Percentiles rank a stretch among this genome's conserved stretches.
phyloP scores from a whole-genome alignment of 2,329 filamentous ascomycete species.

The Didymella pinodella region DNA sequence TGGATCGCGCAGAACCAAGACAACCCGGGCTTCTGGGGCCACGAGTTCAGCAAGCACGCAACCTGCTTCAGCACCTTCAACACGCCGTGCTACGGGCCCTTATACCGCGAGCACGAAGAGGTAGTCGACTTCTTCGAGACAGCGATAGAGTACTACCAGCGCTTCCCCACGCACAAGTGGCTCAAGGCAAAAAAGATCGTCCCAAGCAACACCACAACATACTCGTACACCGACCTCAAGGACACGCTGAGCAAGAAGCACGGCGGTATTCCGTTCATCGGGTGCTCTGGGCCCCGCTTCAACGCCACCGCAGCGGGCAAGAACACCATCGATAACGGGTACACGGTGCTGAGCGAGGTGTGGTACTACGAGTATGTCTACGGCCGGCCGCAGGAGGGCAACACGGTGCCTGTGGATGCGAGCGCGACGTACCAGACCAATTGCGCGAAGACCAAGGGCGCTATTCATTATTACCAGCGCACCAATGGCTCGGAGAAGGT shows the following conservation, averaged over 20 bases:
- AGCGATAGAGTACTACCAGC: slow-evolving; percentile 64
- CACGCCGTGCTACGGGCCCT: slow-evolving; percentile 68
- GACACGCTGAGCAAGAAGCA: slow-evolving; percentile 59
- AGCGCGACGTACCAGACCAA: slow-evolving; percentile 58
- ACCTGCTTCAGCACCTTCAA: slow-evolving; percentile 74
- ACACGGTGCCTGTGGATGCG: slow-evolving; percentile 59
- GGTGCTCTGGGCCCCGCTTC: slow-evolving; percentile 67
- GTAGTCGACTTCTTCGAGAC: slow-evolving; percentile 71
- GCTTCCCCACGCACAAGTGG: slow-evolving; percentile 68
- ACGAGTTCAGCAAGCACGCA: slow-evolving; percentile 73
- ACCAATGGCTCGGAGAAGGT: slow-evolving; percentile 51
- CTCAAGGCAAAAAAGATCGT: slow-evolving; percentile 62
- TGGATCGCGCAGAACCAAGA: slow-evolving; percentile 67
- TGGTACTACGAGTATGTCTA: slow-evolving; percentile 72
- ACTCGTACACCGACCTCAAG: slow-evolving; percentile 63
- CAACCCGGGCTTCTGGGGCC: slow-evolving; percentile 69
- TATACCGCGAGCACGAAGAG: slow-evolving; percentile 64
- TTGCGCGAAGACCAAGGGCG: slow-evolving; percentile 63
- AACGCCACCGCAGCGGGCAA: slow-evolving; percentile 67
- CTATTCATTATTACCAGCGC: slow-evolving; percentile 64
- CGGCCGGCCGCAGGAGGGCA: slow-evolving; percentile 63
- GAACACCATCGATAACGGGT: slow-evolving; percentile 63
- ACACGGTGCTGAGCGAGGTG: slow-evolving; percentile 66
- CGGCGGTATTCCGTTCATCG: slow-evolving; percentile 66
- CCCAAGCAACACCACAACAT: slow-evolving; percentile 66